These are phyloP conservation scores for Hura crepitans DNA, from an alignment of 441 rosid species.

Conservation along the genomic window DNA sequence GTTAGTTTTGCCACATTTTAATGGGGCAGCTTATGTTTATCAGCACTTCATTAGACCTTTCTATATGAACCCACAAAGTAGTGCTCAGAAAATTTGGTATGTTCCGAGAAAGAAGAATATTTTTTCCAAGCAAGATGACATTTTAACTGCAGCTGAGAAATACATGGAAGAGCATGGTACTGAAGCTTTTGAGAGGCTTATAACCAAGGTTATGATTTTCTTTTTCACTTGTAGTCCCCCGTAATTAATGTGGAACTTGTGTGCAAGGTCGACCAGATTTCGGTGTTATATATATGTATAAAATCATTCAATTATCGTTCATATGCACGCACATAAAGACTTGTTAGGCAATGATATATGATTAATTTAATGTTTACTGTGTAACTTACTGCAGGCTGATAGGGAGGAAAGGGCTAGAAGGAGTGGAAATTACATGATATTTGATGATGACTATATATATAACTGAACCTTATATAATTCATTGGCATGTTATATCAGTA, in stretches of 20 bases:
- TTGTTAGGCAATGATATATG: too few species aligned
- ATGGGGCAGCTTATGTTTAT: conserved; percentile 92
- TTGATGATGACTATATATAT: conserved; percentile 67
- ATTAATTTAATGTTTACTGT: not conserved
- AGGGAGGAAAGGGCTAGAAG: conserved; percentile 50
- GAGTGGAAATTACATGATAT: conserved; percentile 50
- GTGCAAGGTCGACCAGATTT: too few species aligned
- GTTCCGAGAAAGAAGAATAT: conserved; percentile 61
- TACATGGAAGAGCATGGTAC: conserved; percentile 77
- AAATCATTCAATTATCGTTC: too few species aligned
- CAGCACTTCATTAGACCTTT: conserved; percentile 70
- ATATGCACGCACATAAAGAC: too few species aligned
- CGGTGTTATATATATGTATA: too few species aligned
- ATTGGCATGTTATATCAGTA: too few species aligned
- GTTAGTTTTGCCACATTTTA: conserved; percentile 89
- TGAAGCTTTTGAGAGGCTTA: conserved; percentile 42
- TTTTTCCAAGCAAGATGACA: conserved; percentile 61
- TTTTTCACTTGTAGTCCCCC: too few species aligned
- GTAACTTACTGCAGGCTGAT: conserved; percentile 43
- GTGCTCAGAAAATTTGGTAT: conserved; percentile 70
- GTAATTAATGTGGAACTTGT: too few species aligned
- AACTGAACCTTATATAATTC: too few species aligned
- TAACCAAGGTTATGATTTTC: conserved; percentile 20
- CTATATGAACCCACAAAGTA: conserved; percentile 53
- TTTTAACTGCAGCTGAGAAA: conserved; percentile 76